A percentile compares a stretch with the other conserved stretches of the same genome.
Evolutionary conservation across 345 rosid species (phyloP).

Genomic region (Leavenworthia alabamica): DNA sequence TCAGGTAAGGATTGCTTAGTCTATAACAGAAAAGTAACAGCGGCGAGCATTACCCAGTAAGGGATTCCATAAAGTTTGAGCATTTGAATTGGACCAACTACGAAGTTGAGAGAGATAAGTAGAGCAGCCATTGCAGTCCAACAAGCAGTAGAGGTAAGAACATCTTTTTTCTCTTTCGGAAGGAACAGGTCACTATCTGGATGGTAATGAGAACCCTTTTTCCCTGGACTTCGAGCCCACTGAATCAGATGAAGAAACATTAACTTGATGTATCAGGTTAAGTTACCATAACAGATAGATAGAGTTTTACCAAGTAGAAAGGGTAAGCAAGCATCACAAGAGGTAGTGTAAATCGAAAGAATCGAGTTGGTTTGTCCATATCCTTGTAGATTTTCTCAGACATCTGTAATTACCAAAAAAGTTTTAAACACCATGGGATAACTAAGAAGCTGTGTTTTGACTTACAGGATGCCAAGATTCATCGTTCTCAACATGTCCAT

Average conservation of each 20-base stretch:
- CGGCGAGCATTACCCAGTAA: conserved; percentile 43
- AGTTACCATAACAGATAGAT: conserved; percentile 2
- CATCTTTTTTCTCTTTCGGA: conserved; percentile 60
- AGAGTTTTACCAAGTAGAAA: conserved; percentile 61
- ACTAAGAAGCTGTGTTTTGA: not conserved
- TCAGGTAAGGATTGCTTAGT: not conserved
- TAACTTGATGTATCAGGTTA: conserved; percentile 4
- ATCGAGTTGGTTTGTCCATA: conserved; percentile 37
- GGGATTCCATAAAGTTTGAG: conserved; percentile 73
- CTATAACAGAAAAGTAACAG: not conserved
- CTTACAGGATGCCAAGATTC: conserved; percentile 93
- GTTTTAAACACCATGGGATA: not conserved
- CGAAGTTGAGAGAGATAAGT: conserved; percentile 44
- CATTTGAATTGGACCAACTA: conserved; percentile 54
- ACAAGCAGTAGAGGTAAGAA: conserved; percentile 65
- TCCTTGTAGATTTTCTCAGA: conserved; percentile 60
- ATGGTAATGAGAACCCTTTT: conserved; percentile 78
- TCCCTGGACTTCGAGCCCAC: conserved; percentile 88
- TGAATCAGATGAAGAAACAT: conserved; percentile 26
- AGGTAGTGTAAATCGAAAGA: conserved; percentile 70
- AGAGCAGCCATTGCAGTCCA: conserved; percentile 69
- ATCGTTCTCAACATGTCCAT: conserved; percentile 91
- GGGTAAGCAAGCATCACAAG: conserved; percentile 90
- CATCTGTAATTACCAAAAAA: conserved; percentile 43
- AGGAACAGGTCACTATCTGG: conserved; percentile 71